phyloP scores from a whole-genome alignment of 768 basidiomycete genomes.

The Pulveroboletus sp. region DNA sequence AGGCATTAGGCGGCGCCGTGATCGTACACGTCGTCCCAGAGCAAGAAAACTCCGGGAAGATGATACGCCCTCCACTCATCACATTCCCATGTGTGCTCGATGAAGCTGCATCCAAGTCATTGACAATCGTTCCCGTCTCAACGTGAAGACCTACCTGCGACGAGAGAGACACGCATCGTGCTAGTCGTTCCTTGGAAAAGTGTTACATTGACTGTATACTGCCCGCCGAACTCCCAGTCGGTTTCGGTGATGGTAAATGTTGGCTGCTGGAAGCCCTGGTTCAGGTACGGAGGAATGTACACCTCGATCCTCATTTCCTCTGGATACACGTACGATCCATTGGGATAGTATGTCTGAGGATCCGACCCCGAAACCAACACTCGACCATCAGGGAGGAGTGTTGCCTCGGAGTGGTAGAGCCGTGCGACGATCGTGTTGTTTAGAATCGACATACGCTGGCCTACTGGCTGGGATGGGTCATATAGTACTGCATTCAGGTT shows the following conservation, averaged over 20 bases:
- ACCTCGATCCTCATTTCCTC: slow-evolving; percentile 77
- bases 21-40: slow-evolving; percentile 70
- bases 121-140: not conserved
- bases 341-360: slow-evolving; percentile 46
- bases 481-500: slow-evolving; percentile 65
- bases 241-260: slow-evolving; percentile 50
- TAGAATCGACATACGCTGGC: slow-evolving; percentile 62
- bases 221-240: slow-evolving; percentile 60
- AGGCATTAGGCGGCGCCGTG: slow-evolving; percentile 66
- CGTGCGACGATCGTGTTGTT: slow-evolving; percentile 66
- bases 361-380: slow-evolving; percentile 76
- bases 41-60: slow-evolving; percentile 72
- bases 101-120: slow-evolving; percentile 38
- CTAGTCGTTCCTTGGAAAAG: slow-evolving; percentile 37
- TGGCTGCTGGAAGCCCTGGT: slow-evolving; percentile 56
- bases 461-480: slow-evolving; percentile 55
- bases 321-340: slow-evolving; percentile 44
- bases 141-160: slow-evolving; percentile 45
- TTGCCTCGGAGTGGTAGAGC: slow-evolving; percentile 75
- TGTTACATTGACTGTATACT: slow-evolving; percentile 47
- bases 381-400: slow-evolving; percentile 69
- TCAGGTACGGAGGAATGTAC: slow-evolving; percentile 86
- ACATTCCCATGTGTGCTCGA: slow-evolving; percentile 77
- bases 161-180: slow-evolving; percentile 56
- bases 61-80: slow-evolving; percentile 60